A percentile compares a stretch with the other conserved stretches of the same genome.
These are phyloP conservation scores for Phytophthora quininea DNA, from an alignment of 352 stramenopile species.

Conservation along the genomic window DNA sequence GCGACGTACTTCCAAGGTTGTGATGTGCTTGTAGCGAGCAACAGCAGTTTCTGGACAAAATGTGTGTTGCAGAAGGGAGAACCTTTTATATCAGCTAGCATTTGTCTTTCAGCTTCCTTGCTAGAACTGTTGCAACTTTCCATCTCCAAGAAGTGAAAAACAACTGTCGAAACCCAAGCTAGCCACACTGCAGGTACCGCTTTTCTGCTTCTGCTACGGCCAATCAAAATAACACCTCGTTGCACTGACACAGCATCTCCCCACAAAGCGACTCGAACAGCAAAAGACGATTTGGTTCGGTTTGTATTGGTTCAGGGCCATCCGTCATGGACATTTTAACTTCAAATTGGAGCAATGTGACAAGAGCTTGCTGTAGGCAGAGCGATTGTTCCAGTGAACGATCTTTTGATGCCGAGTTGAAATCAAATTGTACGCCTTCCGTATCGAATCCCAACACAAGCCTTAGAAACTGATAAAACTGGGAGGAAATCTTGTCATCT, in stretches of 20 bases:
- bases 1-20: conserved; percentile 41
- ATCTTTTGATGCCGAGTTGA: background rate
- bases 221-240: conserved; percentile 2
- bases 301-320: background rate
- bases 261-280: conserved; percentile 14
- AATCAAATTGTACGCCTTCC: conserved; percentile 23
- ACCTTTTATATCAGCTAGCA: background rate
- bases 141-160: conserved; percentile 20
- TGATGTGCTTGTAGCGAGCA: conserved; percentile 19
- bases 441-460: conserved; percentile 32
- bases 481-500: conserved; percentile 12
- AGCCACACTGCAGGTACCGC: conserved; percentile 28
- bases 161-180: conserved; percentile 36
- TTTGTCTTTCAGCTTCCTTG: background rate
- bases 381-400: conserved; percentile 15
- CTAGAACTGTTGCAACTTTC: background rate
- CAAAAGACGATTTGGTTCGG: background rate
- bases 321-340: background rate
- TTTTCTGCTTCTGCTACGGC: conserved; percentile 16
- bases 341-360: conserved; percentile 20
- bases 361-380: conserved; percentile 18
- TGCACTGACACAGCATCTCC: conserved; percentile 29
- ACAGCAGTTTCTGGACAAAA: conserved; percentile 37
- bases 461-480: conserved; percentile 34
- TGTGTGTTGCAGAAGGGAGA: conserved; percentile 25